Percentiles rank a stretch among this genome's conserved stretches.
Conservation (phyloP, 106 monocot genomes). For the Agapanthus africanus region DNA sequence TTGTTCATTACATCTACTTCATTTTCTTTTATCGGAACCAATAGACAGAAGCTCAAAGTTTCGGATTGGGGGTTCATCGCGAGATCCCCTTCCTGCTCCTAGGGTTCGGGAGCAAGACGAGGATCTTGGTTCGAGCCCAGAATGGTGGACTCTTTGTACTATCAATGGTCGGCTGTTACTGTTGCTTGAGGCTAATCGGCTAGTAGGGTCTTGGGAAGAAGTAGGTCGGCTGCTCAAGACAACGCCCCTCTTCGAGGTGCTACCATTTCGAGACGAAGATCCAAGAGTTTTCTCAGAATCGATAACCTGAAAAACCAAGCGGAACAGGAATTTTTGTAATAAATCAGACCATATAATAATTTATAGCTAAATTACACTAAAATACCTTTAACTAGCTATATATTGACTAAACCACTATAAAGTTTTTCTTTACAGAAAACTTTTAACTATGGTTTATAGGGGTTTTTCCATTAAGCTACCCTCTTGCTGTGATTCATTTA, state of each 20-base stretch:
- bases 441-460: too few species aligned
- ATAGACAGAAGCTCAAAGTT: slow-evolving; percentile 59
- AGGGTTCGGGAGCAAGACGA: slow-evolving; percentile 22
- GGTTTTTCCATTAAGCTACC: too few species aligned
- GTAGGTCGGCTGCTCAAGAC: slow-evolving; percentile 24
- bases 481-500: too few species aligned
- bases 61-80: slow-evolving; percentile 27
- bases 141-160: slow-evolving; percentile 35
- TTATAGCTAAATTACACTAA: too few species aligned
- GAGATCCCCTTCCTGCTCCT: slow-evolving; percentile 19
- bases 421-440: too few species aligned
- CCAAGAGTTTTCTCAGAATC: slow-evolving; percentile 31
- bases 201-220: slow-evolving; percentile 30
- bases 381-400: too few species aligned
- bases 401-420: too few species aligned
- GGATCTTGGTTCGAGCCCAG: slow-evolving; percentile 32
- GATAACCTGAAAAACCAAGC: slow-evolving; percentile 14
- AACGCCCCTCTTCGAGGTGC: slow-evolving; percentile 47
- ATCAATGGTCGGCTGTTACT: slow-evolving; percentile 17
- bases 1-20: too few species aligned
- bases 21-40: slow-evolving; percentile 39
- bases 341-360: too few species aligned
- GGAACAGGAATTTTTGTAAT: too few species aligned
- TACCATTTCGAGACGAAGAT: slow-evolving; percentile 47
- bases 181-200: slow-evolving; percentile 27